Evolutionary conservation across 805 yeast species (phyloP).

Genomic region (Candida ficus): DNA sequence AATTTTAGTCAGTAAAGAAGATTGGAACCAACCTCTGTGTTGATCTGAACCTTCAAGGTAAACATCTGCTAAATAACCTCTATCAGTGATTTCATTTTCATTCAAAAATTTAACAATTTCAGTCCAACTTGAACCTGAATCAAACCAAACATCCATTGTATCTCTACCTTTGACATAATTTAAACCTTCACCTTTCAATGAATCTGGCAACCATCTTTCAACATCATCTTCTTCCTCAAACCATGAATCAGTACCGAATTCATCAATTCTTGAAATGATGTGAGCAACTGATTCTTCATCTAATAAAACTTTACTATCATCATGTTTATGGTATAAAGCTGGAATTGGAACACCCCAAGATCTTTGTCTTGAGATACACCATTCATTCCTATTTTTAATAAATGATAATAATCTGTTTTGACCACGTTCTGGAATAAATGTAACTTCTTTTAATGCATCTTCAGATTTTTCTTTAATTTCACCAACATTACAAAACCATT

Average conservation of each 20-base stretch:
- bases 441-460: conserved; percentile 53
- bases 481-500: conserved; percentile 90
- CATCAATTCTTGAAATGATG: conserved; percentile 50
- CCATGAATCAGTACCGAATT: conserved; percentile 77
- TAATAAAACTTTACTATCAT: conserved; percentile 60
- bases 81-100: conserved; percentile 29
- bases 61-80: conserved; percentile 62
- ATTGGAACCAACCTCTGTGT: conserved; percentile 99
- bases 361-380: conserved; percentile 98
- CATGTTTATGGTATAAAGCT: conserved; percentile 52
- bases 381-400: conserved; percentile 73
- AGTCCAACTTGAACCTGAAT: conserved; percentile 92
- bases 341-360: conserved; percentile 99
- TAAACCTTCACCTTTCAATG: conserved; percentile 35
- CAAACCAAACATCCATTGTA: conserved; percentile 99
- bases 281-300: conserved; percentile 50
- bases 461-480: conserved; percentile 61
- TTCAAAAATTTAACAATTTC: conserved; percentile 38
- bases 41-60: conserved; percentile 97
- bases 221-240: conserved; percentile 51
- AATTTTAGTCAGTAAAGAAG: conserved; percentile 77
- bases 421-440: conserved; percentile 73
- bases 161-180: conserved; percentile 66
- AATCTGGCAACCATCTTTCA: conserved; percentile 69
- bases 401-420: conserved; percentile 66